Percentiles rank a stretch among this genome's conserved stretches.
Evolutionary conservation across 108 stramenopile genomes (phyloP).

Genomic region (Conticribra guillardii): DNA sequence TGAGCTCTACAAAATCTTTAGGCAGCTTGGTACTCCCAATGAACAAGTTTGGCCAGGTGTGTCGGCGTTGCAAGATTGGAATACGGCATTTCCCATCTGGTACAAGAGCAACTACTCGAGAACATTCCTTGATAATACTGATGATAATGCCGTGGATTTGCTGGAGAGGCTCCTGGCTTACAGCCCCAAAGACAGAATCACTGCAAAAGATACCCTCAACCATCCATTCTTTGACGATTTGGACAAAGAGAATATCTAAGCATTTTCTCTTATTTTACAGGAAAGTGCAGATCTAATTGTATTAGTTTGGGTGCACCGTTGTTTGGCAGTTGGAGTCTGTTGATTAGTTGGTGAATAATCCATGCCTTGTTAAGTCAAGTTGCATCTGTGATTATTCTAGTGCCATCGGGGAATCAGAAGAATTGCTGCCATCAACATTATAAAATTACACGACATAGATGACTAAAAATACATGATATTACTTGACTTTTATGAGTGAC

Average conservation of each 20-base stretch:
- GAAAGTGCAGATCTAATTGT: too few relatives aligned
- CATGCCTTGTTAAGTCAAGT: neutral
- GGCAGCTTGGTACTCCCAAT: constrained; percentile 94
- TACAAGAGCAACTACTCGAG: constrained; percentile 62
- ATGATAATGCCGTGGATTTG: constrained; percentile 73
- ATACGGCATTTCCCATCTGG: constrained; percentile 89
- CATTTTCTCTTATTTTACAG: neutral
- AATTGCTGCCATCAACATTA: neutral
- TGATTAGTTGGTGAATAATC: neutral
- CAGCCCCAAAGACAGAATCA: constrained; percentile 95
- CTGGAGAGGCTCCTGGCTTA: constrained; percentile 89
- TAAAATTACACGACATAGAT: too few relatives aligned
- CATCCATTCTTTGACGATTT: constrained; percentile 98
- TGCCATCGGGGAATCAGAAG: neutral
- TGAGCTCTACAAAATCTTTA: constrained; percentile 97
- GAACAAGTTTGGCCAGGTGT: constrained; percentile 94
- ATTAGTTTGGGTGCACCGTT: neutral
- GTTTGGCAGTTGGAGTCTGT: neutral
- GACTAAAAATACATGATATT: too few relatives aligned
- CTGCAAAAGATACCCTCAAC: constrained; percentile 91
- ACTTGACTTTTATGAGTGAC: too few relatives aligned
- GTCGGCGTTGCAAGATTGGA: constrained; percentile 86
- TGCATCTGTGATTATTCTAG: neutral
- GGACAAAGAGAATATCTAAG: constrained; percentile 82
- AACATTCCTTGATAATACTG: constrained; percentile 74